Percentiles rank a stretch among this genome's conserved stretches.
Evolutionary conservation across 2,329 filamentous ascomycete genomes (phyloP).

Genomic region (Triangularia setosa): DNA sequence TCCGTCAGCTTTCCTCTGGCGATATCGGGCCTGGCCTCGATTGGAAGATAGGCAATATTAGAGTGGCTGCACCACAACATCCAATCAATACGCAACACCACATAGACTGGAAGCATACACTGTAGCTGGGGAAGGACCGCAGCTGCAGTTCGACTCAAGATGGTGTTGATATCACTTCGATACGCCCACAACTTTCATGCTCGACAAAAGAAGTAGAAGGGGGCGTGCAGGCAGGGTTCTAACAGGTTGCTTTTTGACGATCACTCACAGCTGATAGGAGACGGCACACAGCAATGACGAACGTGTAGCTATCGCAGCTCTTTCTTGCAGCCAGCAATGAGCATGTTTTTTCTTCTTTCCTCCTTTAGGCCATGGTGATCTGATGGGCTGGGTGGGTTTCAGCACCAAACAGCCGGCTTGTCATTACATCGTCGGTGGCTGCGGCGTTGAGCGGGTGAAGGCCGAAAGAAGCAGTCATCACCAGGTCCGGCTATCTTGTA

Average conservation of each 20-base stretch:
- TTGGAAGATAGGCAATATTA: not conserved
- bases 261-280: not conserved
- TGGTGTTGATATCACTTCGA: not conserved
- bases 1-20: not conserved
- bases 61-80: not conserved
- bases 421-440: not conserved
- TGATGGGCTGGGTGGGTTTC: not conserved
- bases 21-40: not conserved
- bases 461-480: not conserved
- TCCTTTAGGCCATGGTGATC: not conserved
- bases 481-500: not conserved
- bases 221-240: not conserved
- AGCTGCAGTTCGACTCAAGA: not conserved
- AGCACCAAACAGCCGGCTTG: not conserved
- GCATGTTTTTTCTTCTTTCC: not conserved
- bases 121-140: not conserved
- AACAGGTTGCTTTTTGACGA: not conserved
- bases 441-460: not conserved
- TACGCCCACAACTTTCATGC: not conserved
- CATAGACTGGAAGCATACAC: not conserved
- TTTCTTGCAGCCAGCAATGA: not conserved
- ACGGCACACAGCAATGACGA: not conserved
- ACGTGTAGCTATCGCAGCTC: not conserved
- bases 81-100: not conserved
- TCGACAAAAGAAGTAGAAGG: not conserved